Base-by-base conservation (phyloP, 2,329 filamentous ascomycete genomes). In the Fusarium bactridioides region DNA sequence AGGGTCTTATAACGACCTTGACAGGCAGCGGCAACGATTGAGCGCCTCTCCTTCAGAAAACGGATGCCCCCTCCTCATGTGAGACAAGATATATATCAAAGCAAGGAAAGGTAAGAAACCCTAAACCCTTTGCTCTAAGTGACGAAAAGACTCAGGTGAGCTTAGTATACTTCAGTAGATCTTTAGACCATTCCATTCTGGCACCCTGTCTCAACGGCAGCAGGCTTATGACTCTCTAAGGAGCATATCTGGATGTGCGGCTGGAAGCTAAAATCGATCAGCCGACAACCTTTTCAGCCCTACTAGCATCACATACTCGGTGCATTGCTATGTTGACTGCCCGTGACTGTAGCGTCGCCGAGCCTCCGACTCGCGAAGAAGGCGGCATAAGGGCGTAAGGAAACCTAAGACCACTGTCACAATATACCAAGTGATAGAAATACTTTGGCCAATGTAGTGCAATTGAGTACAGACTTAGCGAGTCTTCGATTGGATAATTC, bases 201-300 rank as follows among this genome's bases (percentile, higher is more conserved):
- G 10, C 10, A n/a, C 7, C 13, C 3, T 16, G 7, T 29, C 10
- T 29, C 13, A 11, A 3, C 0, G 7, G 13, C 7, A 4, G 13
- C 7, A n/a, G 4, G 7, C 4, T 2, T 47, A 11, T 19, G 19
- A 2, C 6, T 16, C 19, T 13, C 4, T 1, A 7, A 16, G 10
- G 6, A 4, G 2, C 4, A 11, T 25, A 2, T 21, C 9, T 16
- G 3, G 7, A 25, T 4, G 23, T 27, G 31, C 10, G 12, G 31
- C 48, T 37, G 23, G 12, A 53, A 25, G 12, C 18, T 8, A 21
- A 2, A 11, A 12, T 37, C 4, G 4, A 16, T 37, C 23, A 27
- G 18, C 12, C 9, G 18, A 25, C 10, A 21, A 27, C 18, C 6
- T 21, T 21, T 3, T 35, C 18, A 53, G 31, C 48, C 18, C 12